phyloP scores from a whole-genome alignment of 495 filamentous ascomycete genomes.

The Cercophora samala region DNA sequence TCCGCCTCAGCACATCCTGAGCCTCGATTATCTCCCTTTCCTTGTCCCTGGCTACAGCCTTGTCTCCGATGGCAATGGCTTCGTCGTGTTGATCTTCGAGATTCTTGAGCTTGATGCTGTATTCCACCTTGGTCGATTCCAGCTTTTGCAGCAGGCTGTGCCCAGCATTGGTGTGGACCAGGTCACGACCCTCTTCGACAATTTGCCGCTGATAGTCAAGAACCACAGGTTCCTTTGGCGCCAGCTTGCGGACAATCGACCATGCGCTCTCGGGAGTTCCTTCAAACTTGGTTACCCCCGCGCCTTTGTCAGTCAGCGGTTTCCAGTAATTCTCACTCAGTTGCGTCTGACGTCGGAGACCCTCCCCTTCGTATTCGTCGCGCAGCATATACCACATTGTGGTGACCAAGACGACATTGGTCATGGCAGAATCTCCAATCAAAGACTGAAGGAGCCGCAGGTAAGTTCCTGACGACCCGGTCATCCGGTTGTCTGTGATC shows the following conservation, averaged over 20 bases:
- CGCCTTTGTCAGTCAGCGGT: conserved; percentile 3
- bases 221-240: background rate
- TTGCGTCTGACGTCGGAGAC: conserved; percentile 28
- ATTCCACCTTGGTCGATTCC: conserved; percentile 6
- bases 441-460: conserved; percentile 38
- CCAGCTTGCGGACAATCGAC: background rate
- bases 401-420: conserved; percentile 38
- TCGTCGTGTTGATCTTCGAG: background rate
- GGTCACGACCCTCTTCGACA: conserved; percentile 2
- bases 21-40: background rate
- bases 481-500: conserved; percentile 39
- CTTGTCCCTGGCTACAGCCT: background rate
- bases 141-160: conserved; percentile 3
- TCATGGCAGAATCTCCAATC: conserved; percentile 30
- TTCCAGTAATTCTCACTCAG: conserved; percentile 35
- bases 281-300: background rate
- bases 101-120: background rate
- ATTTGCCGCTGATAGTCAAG: conserved; percentile 1
- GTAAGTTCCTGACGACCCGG: conserved; percentile 26
- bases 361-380: conserved; percentile 9
- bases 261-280: background rate
- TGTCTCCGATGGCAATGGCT: background rate
- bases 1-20: background rate
- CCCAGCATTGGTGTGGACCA: background rate
- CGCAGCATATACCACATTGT: conserved; percentile 38